Percentiles rank a stretch among this genome's conserved stretches.
Evolutionary conservation across 148 eudicot genomes (phyloP).

Genomic region (Beta vulgaris): DNA sequence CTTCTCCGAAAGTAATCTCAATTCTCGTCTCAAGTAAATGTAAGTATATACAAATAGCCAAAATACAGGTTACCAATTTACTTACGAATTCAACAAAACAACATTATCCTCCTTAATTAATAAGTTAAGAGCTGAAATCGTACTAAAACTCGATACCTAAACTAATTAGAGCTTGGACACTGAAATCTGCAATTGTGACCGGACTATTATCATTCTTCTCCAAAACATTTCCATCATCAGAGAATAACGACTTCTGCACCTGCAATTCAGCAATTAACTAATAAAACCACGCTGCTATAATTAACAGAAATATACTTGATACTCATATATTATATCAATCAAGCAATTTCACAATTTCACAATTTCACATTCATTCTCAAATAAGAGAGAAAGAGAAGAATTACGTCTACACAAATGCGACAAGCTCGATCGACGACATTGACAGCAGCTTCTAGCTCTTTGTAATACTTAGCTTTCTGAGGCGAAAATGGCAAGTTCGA

Average conservation of each 20-base stretch:
- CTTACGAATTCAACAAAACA: not conserved
- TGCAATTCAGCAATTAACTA: constrained; percentile 29
- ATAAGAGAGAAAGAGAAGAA: constrained; percentile 7
- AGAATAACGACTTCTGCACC: constrained; percentile 72
- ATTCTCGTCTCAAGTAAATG: no score
- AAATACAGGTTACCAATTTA: no score
- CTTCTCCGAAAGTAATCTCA: no score
- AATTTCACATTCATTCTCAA: not conserved
- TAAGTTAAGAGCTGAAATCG: not conserved
- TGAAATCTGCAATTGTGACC: constrained; percentile 92
- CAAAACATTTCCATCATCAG: constrained; percentile 48
- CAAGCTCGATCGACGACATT: constrained; percentile 82
- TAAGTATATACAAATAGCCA: no score
- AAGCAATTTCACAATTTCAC: constrained; percentile 1
- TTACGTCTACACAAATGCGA: constrained; percentile 77
- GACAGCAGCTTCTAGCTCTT: constrained; percentile 75
- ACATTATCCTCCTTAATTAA: not conserved
- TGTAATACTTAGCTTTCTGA: constrained; percentile 60
- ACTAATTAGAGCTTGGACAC: constrained; percentile 94
- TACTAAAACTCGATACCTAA: constrained; percentile 40
- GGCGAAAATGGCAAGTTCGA: constrained; percentile 58
- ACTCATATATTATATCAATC: no score
- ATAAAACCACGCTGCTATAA: not conserved
- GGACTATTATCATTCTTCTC: constrained; percentile 82
- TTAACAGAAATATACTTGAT: not conserved